Percentiles rank a stretch among this genome's conserved stretches.
phyloP scores from a whole-genome alignment of 371 early-diverging fungal species.

The Mortierella sp. region DNA sequence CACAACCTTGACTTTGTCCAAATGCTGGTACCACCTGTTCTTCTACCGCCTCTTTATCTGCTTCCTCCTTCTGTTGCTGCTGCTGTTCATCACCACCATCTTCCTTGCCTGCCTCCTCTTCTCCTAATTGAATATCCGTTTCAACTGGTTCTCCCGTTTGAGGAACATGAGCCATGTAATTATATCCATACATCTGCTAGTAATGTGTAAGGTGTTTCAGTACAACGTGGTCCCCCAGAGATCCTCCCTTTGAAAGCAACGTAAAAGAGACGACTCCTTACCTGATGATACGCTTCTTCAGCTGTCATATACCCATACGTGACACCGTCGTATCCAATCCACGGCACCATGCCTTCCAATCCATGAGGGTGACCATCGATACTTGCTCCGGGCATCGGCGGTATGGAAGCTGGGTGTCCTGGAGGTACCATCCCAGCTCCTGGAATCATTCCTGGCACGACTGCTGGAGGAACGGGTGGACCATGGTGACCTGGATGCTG shows the following conservation, averaged over 20 bases:
- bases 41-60: too few species aligned
- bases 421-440: slow-evolving; percentile 17
- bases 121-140: too few species aligned
- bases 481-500: too few species aligned
- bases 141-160: not conserved
- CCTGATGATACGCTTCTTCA: slow-evolving; percentile 46
- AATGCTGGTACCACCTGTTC: too few species aligned
- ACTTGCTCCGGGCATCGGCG: slow-evolving; percentile 10
- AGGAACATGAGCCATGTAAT: slow-evolving; percentile 7
- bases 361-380: slow-evolving; percentile 18
- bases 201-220: not conserved
- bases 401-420: slow-evolving; percentile 18
- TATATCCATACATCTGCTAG: slow-evolving; percentile 3
- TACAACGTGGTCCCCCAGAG: too few species aligned
- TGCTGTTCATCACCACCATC: too few species aligned
- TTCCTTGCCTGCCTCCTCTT: too few species aligned
- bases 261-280: slow-evolving; percentile 1
- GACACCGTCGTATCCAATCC: slow-evolving; percentile 41
- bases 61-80: too few species aligned
- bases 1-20: too few species aligned
- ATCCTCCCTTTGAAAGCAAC: not conserved
- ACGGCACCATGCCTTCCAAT: slow-evolving; percentile 44
- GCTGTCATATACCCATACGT: slow-evolving; percentile 42
- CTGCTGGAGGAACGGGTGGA: slow-evolving; percentile 18
- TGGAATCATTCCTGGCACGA: slow-evolving; percentile 20